A percentile compares a stretch with the other conserved stretches of the same genome.
These are phyloP conservation scores for Immersiporthe knoxdaviesiana DNA, from an alignment of 2,329 filamentous ascomycete genomes.

Conservation along the genomic window DNA sequence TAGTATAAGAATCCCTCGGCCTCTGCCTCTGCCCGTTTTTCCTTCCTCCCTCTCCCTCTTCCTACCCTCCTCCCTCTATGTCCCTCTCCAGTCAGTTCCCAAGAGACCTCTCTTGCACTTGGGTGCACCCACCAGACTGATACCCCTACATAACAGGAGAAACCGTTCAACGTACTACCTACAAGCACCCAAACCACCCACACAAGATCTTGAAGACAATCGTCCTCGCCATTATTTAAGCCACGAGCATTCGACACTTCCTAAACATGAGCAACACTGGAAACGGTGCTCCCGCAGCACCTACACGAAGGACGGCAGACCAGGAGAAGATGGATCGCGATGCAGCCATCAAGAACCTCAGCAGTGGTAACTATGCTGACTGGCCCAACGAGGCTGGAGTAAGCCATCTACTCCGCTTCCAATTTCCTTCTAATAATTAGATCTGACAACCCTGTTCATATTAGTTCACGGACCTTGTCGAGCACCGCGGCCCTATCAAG, in stretches of 20 bases:
- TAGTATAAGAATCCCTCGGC: no score
- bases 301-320: neutral
- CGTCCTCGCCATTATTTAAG: neutral
- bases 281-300: neutral
- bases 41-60: no score
- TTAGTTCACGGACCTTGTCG: conserved; percentile 72
- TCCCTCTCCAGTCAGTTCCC: neutral
- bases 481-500: conserved; percentile 67
- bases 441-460: neutral
- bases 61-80: neutral
- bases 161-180: neutral
- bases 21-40: no score
- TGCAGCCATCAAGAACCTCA: conserved; percentile 25
- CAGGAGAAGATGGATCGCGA: conserved; percentile 21
- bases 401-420: conserved; percentile 31
- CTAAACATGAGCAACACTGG: neutral
- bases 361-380: conserved; percentile 41
- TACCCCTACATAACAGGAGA: neutral
- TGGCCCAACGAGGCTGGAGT: conserved; percentile 56
- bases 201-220: neutral
- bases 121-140: neutral
- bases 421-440: no score
- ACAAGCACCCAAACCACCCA: neutral
- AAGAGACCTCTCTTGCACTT: neutral
- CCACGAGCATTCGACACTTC: neutral